phyloP scores from a whole-genome alignment of 139 green algal genomes.

The Chlorella sorokiniana region DNA sequence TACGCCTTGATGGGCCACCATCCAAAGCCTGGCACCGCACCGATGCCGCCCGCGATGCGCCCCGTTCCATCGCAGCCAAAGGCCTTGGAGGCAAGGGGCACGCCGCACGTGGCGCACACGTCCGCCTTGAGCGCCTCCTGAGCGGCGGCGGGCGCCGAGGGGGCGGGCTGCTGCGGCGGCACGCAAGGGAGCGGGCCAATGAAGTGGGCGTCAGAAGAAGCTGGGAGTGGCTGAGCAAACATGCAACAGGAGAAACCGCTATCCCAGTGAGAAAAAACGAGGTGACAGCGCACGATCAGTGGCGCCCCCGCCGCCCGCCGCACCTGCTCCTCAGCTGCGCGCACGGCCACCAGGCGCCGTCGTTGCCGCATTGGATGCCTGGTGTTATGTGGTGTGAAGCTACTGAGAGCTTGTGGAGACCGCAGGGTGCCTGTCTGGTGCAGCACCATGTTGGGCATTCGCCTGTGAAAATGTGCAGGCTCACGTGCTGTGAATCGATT shows the following conservation, averaged over 20 bases:
- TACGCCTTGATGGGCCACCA: constrained; percentile 94
- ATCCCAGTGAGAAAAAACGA: not conserved
- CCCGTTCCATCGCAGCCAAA: constrained; percentile 73
- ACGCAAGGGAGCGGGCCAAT: not conserved
- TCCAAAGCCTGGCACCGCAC: constrained; percentile 70
- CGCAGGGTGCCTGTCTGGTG: not conserved
- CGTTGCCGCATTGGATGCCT: not conserved
- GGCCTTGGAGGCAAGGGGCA: constrained; percentile 31
- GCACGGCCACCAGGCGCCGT: not conserved
- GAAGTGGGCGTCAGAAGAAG: not conserved
- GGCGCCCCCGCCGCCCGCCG: not conserved
- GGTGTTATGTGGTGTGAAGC: not conserved
- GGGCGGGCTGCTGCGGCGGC: not conserved
- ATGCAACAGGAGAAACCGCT: not conserved
- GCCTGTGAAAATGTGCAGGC: not conserved
- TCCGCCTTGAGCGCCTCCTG: not conserved
- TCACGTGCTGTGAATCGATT: no score
- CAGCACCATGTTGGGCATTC: not conserved
- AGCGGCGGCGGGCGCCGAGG: not conserved
- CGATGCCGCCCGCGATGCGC: constrained; percentile 75
- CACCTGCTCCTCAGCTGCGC: not conserved
- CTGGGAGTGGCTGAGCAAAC: not conserved
- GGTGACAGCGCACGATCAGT: not conserved
- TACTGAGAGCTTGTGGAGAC: constrained; percentile 1
- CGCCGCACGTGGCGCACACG: constrained; percentile 50